Percentiles rank a stretch among this genome's conserved stretches.
Evolutionary conservation across 2,329 filamentous ascomycete species (phyloP).

Genomic region (Lecanosticta acicola): DNA sequence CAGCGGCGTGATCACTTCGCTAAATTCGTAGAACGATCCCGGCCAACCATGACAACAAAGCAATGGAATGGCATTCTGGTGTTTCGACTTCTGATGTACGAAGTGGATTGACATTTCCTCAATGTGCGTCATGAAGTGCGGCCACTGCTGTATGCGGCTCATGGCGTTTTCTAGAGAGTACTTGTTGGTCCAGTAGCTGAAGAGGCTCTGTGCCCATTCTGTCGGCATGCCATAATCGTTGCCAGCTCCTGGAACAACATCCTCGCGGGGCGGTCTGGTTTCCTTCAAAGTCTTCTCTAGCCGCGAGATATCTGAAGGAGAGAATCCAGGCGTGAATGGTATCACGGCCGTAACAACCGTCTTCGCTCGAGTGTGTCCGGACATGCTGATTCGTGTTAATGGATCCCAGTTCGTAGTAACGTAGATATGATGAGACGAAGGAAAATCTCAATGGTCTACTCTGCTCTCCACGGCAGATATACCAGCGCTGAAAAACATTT

Average conservation of each 20-base stretch:
- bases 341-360: conserved; percentile 26
- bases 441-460: no score
- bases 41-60: conserved; percentile 44
- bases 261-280: conserved; percentile 29
- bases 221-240: conserved; percentile 32
- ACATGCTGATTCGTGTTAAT: no score
- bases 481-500: no score
- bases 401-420: no score
- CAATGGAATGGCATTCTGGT: conserved; percentile 38
- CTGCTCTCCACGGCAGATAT: no score
- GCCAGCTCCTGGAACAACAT: conserved; percentile 34
- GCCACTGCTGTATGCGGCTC: conserved; percentile 28
- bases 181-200: conserved; percentile 32
- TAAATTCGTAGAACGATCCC: conserved; percentile 43
- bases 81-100: conserved; percentile 32
- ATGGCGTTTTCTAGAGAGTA: conserved; percentile 34
- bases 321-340: conserved; percentile 33
- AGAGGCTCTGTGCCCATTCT: conserved; percentile 34
- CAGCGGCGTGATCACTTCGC: conserved; percentile 35
- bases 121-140: conserved; percentile 34
- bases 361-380: no score
- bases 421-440: no score
- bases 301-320: conserved; percentile 33
- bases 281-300: conserved; percentile 35
- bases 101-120: conserved; percentile 37